phyloP scores from a whole-genome alignment of 2,329 filamentous ascomycete genomes.

The Trichoderma pleuroti region DNA sequence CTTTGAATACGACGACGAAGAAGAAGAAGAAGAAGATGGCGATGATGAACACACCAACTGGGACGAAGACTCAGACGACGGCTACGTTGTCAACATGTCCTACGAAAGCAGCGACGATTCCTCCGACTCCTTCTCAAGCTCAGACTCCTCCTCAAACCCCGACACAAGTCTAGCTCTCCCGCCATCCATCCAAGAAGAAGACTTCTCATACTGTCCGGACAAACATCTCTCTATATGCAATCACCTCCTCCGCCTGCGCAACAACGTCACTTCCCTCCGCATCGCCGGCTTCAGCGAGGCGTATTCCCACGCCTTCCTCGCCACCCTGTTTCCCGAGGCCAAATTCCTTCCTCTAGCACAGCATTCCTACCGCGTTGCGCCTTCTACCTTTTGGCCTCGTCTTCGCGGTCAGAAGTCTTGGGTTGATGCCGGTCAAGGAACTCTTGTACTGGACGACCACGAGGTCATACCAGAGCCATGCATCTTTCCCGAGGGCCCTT shows the following conservation, averaged over 20 bases:
- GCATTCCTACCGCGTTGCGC: slow-evolving; percentile 30
- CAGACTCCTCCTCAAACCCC: not conserved
- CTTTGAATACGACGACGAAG: not conserved
- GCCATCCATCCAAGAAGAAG: not conserved
- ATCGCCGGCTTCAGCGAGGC: slow-evolving; percentile 37
- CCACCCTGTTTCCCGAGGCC: slow-evolving; percentile 27
- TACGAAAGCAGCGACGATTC: not conserved
- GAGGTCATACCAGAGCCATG: slow-evolving; percentile 12
- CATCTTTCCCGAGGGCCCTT: slow-evolving; percentile 24
- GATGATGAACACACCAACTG: not conserved
- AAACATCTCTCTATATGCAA: slow-evolving; percentile 32
- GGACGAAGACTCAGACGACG: not conserved
- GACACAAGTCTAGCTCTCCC: not conserved
- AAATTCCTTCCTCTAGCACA: not conserved
- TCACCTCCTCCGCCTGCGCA: slow-evolving; percentile 30
- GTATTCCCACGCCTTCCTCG: slow-evolving; percentile 30
- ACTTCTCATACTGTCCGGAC: slow-evolving; percentile 30
- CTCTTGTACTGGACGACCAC: slow-evolving; percentile 25
- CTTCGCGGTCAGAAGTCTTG: slow-evolving; percentile 30
- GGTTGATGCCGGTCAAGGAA: slow-evolving; percentile 27
- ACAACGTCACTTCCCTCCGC: slow-evolving; percentile 32
- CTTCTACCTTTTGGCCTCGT: slow-evolving; percentile 33
- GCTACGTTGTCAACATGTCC: not conserved
- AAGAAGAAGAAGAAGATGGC: not conserved
- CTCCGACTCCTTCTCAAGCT: not conserved